Evolutionary conservation across 306 rosid genomes (phyloP).

Genomic region (Sicyos edulis): DNA sequence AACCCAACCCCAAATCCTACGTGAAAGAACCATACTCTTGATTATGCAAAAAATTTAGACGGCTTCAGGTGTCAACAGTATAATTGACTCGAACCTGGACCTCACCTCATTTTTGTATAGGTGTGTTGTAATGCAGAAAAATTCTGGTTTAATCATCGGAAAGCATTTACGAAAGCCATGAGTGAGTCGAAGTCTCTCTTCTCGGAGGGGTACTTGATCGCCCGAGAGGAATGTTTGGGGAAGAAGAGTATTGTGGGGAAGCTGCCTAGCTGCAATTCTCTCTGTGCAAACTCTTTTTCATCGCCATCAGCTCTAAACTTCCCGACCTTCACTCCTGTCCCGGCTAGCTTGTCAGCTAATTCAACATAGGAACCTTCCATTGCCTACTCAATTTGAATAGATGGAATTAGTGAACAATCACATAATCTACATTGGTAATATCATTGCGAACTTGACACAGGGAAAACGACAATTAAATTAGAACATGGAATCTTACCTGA

Average conservation of each 20-base stretch:
- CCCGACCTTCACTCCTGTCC: constrained; percentile 64
- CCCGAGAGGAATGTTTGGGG: constrained; percentile 65
- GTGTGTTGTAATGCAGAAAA: background rate
- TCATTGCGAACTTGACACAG: background rate
- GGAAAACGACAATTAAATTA: background rate
- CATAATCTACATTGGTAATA: background rate
- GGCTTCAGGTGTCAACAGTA: constrained; percentile 14
- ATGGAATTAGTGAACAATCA: background rate
- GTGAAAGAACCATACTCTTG: background rate
- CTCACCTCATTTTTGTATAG: background rate
- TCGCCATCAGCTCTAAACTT: constrained; percentile 86
- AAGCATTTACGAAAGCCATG: constrained; percentile 67
- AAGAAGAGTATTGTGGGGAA: constrained; percentile 84
- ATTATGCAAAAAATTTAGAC: constrained; percentile 2
- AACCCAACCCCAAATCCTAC: constrained; percentile 6
- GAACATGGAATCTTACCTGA: constrained; percentile 37
- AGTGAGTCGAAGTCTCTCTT: constrained; percentile 72
- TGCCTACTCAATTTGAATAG: constrained; percentile 33
- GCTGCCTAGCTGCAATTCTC: constrained; percentile 60
- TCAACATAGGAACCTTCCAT: constrained; percentile 76
- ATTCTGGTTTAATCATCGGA: constrained; percentile 34
- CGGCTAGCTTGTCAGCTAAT: constrained; percentile 65
- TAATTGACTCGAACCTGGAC: constrained; percentile 17
- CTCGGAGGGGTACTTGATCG: constrained; percentile 76
- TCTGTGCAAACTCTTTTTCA: constrained; percentile 69